phyloP scores from a whole-genome alignment of 2,329 filamentous ascomycete genomes.

The Aspergillus costaricaensis region DNA sequence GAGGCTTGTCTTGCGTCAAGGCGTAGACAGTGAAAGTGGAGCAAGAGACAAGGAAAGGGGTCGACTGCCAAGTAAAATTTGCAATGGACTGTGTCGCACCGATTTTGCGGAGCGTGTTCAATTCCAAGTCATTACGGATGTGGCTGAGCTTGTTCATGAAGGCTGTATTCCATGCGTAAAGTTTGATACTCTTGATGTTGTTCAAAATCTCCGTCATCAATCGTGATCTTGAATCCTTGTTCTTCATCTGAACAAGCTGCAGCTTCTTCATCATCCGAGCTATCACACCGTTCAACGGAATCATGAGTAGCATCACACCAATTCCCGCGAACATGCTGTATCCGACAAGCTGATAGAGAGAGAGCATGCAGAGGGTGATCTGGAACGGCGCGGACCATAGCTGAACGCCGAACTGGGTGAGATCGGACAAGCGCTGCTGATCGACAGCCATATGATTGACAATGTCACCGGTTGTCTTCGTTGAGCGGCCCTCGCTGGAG shows the following conservation, averaged over 20 bases:
- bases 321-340: constrained; percentile 95
- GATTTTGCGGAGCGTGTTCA: constrained; percentile 94
- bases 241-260: constrained; percentile 98
- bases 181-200: constrained; percentile 99
- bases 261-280: constrained; percentile 90
- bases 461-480: constrained; percentile 94
- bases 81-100: constrained; percentile 90
- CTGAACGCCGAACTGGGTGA: constrained; percentile 94
- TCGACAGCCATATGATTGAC: constrained; percentile 99
- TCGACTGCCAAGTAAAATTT: constrained; percentile 98
- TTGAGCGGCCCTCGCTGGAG: constrained; percentile 86
- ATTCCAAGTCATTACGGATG: constrained; percentile 91
- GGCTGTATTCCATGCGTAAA: constrained; percentile 95
- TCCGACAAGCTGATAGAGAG: constrained; percentile 91
- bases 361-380: constrained; percentile 92
- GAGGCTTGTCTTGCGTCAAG: constrained; percentile 73
- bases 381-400: constrained; percentile 97
- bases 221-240: constrained; percentile 90
- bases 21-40: constrained; percentile 95
- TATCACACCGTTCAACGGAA: constrained; percentile 90
- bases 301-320: constrained; percentile 94
- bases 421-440: constrained; percentile 88
- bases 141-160: constrained; percentile 98
- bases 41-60: constrained; percentile 95
- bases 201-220: constrained; percentile 97